Percentiles rank a stretch among this genome's conserved stretches.
phyloP scores from a whole-genome alignment of 2,329 filamentous ascomycete genomes.

The Grosmannia huntii region DNA sequence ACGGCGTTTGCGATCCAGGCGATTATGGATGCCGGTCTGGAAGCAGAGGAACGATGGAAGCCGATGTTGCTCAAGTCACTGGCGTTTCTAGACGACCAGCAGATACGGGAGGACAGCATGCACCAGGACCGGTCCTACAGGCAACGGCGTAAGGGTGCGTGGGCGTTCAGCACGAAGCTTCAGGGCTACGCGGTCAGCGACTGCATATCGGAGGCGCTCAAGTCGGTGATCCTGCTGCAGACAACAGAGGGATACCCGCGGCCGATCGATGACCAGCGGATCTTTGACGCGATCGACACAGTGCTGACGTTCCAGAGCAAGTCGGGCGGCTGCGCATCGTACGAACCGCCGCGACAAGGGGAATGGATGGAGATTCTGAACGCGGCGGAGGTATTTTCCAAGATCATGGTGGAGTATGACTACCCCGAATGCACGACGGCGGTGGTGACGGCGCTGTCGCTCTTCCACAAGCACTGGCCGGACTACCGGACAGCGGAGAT shows the following conservation, averaged over 20 bases:
- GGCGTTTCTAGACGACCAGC: conserved; percentile 77
- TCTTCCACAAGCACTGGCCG: conserved; percentile 73
- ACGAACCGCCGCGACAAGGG: conserved; percentile 72
- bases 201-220: conserved; percentile 83
- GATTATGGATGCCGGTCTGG: conserved; percentile 64
- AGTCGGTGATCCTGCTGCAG: conserved; percentile 71
- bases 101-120: conserved; percentile 71
- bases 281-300: conserved; percentile 83
- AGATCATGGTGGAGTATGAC: conserved; percentile 98
- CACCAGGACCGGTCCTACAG: conserved; percentile 75
- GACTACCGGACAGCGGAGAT: conserved; percentile 70
- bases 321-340: conserved; percentile 78
- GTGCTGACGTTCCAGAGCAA: conserved; percentile 82
- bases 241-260: conserved; percentile 61
- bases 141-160: conserved; percentile 82
- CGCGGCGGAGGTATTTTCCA: conserved; percentile 88
- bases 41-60: conserved; percentile 62
- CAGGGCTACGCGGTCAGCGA: conserved; percentile 96
- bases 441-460: conserved; percentile 72
- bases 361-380: conserved; percentile 75
- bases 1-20: conserved; percentile 83
- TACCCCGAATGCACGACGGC: conserved; percentile 97
- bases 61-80: conserved; percentile 76
- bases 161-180: conserved; percentile 85
- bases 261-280: conserved; percentile 60